Base-by-base conservation (phyloP, 2,329 filamentous ascomycete genomes). In the Podosphaera leucotricha region DNA sequence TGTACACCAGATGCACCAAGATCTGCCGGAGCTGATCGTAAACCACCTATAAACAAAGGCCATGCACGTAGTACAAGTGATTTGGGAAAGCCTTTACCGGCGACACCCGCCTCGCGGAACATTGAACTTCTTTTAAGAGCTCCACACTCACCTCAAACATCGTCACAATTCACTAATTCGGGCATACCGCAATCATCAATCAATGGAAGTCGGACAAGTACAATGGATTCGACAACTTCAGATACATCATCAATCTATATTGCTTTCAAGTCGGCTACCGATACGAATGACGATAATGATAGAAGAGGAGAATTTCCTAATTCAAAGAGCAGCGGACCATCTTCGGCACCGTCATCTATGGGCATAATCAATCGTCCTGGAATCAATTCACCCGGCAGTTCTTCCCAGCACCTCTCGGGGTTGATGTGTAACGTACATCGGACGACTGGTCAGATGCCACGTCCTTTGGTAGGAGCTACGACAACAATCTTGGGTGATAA, bases 401-500 rank as follows among this genome's bases (percentile, higher is more conserved):
- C 65, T 0, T 65, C 67, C 1, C 55, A 71, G 6, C 74, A 78
- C 55, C 61, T 77, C 10, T 78, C 74, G 0, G 74, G 74, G 0
- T 58, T 78, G 44, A 77, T 78, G 72, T 78, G 74, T 55, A 78
- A 78, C 56, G 74, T 78, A n/a, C 73, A 77, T 53, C 66, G 86
- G 50, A 95, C 90, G 1, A 95, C 87, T 0, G 90, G 90, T 30
- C 76, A 77, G 48, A 86, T 95, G 57, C 90, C 90, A 2, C 84
- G 82, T 55, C 81, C 90, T 2, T 66, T 95, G 2, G 90, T 98
- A 0, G 90, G 90, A 26, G 87, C 90, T 4, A 94, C 90, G 0
- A 95, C 90, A 0, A 95, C 90, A 0, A 82, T 95, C 41, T 62
- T 98, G 1, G 90, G 87, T 22, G 90, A 98, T 61, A 94, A 92